phyloP scores from a whole-genome alignment of 129 eudicot genomes.

The Escallonia rubra region DNA sequence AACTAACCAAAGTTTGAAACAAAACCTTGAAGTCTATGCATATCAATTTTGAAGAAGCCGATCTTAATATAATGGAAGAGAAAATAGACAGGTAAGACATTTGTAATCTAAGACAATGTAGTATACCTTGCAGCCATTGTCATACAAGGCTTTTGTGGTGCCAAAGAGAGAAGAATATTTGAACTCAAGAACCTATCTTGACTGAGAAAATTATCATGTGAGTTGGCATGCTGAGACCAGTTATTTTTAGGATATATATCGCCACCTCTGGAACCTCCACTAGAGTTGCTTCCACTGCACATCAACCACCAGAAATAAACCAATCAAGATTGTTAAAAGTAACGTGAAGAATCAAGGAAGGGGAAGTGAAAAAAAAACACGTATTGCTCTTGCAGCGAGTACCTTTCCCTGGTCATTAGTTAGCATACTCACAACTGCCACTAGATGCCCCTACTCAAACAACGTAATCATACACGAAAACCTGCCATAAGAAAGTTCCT shows the following conservation, averaged over 20 bases:
- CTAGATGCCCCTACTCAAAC: conserved; percentile 11
- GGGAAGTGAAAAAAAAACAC: conserved; percentile 7
- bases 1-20: too few species aligned
- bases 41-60: too few species aligned
- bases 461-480: conserved; percentile 13
- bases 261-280: conserved; percentile 32
- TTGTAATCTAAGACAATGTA: neutral
- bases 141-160: conserved; percentile 55
- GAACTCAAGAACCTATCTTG: conserved; percentile 60
- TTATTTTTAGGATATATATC: conserved; percentile 45
- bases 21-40: too few species aligned
- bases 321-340: conserved; percentile 9
- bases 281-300: conserved; percentile 34
- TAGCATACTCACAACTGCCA: conserved; percentile 33
- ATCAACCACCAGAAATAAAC: conserved; percentile 14
- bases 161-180: conserved; percentile 60
- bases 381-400: conserved; percentile 40
- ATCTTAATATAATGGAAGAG: too few species aligned
- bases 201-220: conserved; percentile 52
- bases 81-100: too few species aligned
- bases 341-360: conserved; percentile 1
- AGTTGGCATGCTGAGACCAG: conserved; percentile 64
- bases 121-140: conserved; percentile 53
- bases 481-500: neutral
- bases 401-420: conserved; percentile 36